Conservation (phyloP, 805 yeast species). For the Lachancea thermotolerans region DNA sequence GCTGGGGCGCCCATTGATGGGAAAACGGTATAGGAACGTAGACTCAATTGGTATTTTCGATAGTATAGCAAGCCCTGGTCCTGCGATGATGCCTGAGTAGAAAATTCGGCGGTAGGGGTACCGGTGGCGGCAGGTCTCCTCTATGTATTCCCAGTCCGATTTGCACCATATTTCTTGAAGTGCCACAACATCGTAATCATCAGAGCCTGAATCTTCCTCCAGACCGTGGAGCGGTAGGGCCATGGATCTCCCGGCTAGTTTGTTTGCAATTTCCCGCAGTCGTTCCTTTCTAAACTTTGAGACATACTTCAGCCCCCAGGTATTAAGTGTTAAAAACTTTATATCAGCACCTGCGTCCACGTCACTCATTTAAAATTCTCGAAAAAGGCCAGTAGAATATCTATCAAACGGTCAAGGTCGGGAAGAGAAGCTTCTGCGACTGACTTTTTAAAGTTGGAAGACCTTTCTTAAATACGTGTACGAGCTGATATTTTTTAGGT, state of each 20-base stretch:
- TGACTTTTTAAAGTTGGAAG: background rate
- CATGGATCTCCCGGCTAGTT: slow-evolving; percentile 36
- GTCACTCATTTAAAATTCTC: background rate
- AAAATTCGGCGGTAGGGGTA: slow-evolving; percentile 67
- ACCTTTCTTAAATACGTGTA: background rate
- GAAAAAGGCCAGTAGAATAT: no score
- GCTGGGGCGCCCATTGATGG: slow-evolving; percentile 88
- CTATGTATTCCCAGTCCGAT: slow-evolving; percentile 71
- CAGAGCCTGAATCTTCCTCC: slow-evolving; percentile 3
- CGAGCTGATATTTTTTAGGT: background rate
- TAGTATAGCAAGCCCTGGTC: slow-evolving; percentile 86
- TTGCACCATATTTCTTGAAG: slow-evolving; percentile 93
- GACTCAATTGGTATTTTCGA: slow-evolving; percentile 78
- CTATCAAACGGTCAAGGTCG: no score
- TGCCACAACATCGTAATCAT: slow-evolving; percentile 74
- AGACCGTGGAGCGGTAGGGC: slow-evolving; percentile 17
- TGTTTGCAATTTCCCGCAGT: slow-evolving; percentile 65
- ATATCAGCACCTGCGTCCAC: slow-evolving; percentile 1
- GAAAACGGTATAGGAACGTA: slow-evolving; percentile 75
- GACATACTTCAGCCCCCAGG: slow-evolving; percentile 86
- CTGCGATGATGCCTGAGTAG: slow-evolving; percentile 78
- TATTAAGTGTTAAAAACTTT: slow-evolving; percentile 58
- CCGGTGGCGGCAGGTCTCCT: slow-evolving; percentile 34
- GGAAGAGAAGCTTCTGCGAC: no score
- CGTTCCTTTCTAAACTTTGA: slow-evolving; percentile 65